phyloP scores from a whole-genome alignment of 2,329 filamentous ascomycete genomes.

The Claviceps lovelessii region DNA sequence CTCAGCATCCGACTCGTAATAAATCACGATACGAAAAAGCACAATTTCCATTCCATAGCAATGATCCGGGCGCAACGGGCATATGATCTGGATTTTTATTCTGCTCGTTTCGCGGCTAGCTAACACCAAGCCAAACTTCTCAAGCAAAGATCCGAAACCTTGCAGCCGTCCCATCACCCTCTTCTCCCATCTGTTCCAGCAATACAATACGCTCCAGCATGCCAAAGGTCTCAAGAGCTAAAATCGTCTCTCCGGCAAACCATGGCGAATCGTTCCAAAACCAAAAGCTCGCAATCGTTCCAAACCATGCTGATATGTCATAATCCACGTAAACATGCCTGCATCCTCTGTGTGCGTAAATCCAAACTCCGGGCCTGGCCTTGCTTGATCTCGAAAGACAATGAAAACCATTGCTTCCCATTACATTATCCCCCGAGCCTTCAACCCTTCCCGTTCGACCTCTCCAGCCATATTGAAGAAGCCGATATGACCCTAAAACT shows the following conservation, averaged over 20 bases:
- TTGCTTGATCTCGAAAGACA: not conserved
- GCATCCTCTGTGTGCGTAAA: slow-evolving; percentile 7
- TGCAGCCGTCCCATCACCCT: not conserved
- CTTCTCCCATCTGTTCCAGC: too few species aligned
- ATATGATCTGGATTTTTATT: not conserved
- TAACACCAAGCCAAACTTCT: not conserved
- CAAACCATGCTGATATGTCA: slow-evolving; percentile 5
- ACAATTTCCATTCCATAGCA: not conserved
- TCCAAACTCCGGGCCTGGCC: slow-evolving; percentile 11
- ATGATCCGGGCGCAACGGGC: not conserved
- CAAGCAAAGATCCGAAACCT: not conserved
- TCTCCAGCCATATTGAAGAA: not conserved
- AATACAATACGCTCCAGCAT: not conserved
- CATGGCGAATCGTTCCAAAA: not conserved
- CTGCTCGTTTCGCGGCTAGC: not conserved
- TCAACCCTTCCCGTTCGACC: not conserved
- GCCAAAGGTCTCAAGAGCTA: not conserved
- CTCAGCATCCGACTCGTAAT: not conserved
- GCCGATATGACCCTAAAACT: not conserved
- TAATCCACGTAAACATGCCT: slow-evolving; percentile 9
- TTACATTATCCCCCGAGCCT: not conserved
- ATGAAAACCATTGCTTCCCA: slow-evolving; percentile 1
- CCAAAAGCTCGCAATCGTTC: not conserved
- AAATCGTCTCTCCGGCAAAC: not conserved
- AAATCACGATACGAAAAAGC: not conserved